These are phyloP conservation scores for Jatropha podagrica DNA, from an alignment of 441 rosid species.

Conservation along the genomic window DNA sequence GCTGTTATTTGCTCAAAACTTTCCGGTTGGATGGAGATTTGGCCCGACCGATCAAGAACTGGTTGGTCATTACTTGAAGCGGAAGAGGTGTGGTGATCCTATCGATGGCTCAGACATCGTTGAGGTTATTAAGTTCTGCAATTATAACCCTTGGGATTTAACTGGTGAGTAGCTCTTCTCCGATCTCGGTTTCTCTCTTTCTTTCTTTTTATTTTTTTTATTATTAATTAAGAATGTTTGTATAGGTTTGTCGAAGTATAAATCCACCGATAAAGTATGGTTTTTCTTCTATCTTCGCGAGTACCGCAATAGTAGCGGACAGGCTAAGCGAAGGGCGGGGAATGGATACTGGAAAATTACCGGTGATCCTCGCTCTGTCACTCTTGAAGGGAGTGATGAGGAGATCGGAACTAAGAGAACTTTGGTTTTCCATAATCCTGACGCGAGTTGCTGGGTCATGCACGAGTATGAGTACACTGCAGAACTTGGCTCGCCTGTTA, in stretches of 20 bases:
- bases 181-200: not conserved
- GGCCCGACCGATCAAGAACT: conserved; percentile 42
- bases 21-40: conserved; percentile 41
- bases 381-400: not conserved
- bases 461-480: conserved; percentile 10
- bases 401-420: conserved; percentile 2
- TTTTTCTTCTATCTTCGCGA: conserved; percentile 37
- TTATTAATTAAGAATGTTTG: not conserved
- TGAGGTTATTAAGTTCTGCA: conserved; percentile 31
- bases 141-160: conserved; percentile 47
- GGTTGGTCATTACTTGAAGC: conserved; percentile 28
- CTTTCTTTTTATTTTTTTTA: not conserved
- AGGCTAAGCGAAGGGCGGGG: conserved; percentile 25
- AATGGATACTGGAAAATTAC: conserved; percentile 54
- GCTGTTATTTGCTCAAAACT: not conserved
- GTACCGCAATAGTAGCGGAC: conserved; percentile 20
- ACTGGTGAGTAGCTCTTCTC: conserved; percentile 31
- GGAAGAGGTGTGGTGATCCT: conserved; percentile 29
- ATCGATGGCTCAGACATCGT: conserved; percentile 10
- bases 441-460: not conserved
- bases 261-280: conserved; percentile 31
- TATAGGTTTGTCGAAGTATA: conserved; percentile 27
- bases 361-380: conserved; percentile 30
- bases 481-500: not conserved
- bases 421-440: conserved; percentile 12